A percentile compares a stretch with the other conserved stretches of the same genome.
phyloP scores from a whole-genome alignment of 345 rosid genomes.

The Hevea brasiliensis region DNA sequence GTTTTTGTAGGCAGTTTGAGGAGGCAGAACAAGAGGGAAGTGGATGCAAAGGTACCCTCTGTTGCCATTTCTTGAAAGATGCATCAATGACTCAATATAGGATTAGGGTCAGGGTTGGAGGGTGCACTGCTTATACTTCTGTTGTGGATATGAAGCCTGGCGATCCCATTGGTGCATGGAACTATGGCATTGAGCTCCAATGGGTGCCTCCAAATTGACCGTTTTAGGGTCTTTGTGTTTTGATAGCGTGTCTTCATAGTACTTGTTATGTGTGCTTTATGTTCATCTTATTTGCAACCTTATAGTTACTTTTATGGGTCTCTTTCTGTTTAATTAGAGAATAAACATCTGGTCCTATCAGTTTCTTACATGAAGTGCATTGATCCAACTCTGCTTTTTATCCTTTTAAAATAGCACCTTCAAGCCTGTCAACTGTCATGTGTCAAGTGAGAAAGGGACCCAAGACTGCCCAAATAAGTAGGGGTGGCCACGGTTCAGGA shows the following conservation, averaged over 20 bases:
- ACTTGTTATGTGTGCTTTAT: background rate
- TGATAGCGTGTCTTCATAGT: too few species aligned
- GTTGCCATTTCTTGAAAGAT: slow-evolving; percentile 66
- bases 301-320: too few species aligned
- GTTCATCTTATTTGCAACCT: background rate
- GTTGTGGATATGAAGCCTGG: slow-evolving; percentile 38
- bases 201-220: slow-evolving; percentile 47
- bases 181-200: slow-evolving; percentile 59
- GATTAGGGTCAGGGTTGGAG: slow-evolving; percentile 56
- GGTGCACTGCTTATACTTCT: slow-evolving; percentile 56
- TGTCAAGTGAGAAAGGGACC: too few species aligned
- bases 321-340: too few species aligned
- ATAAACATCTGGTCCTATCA: too few species aligned
- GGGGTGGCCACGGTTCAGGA: too few species aligned
- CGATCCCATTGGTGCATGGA: slow-evolving; percentile 40
- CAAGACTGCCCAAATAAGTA: too few species aligned
- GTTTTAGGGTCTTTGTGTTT: background rate
- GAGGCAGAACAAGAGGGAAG: slow-evolving; percentile 26
- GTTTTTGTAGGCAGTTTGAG: slow-evolving; percentile 55
- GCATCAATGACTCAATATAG: slow-evolving; percentile 48
- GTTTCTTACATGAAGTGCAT: too few species aligned
- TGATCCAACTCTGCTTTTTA: too few species aligned
- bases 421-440: too few species aligned
- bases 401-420: too few species aligned
- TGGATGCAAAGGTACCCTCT: slow-evolving; percentile 49